These are phyloP conservation scores for Leishmania amazonensis DNA, from an alignment of 208 protist genomes.

Conservation along the genomic window DNA sequence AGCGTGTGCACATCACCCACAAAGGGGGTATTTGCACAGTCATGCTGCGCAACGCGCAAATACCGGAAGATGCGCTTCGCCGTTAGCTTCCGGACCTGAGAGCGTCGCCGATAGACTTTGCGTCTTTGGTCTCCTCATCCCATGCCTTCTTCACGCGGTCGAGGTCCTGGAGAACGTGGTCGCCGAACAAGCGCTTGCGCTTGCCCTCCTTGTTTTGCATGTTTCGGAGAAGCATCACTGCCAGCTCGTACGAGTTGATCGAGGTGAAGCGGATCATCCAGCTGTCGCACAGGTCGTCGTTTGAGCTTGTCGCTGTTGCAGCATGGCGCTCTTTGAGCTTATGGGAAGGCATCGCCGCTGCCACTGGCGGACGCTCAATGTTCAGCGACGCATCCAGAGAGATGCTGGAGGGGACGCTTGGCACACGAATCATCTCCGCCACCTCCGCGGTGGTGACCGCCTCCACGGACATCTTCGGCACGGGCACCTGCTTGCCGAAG, in stretches of 20 bases:
- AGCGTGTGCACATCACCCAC: background rate
- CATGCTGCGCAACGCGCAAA: background rate
- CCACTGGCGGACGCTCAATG: conserved; percentile 1
- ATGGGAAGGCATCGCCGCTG: background rate
- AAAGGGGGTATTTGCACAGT: background rate
- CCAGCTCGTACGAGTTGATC: conserved; percentile 25
- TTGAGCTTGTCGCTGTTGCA: background rate
- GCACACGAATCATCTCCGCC: conserved; percentile 2
- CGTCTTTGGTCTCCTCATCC: background rate
- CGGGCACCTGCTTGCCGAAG: conserved; percentile 16
- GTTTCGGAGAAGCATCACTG: conserved; percentile 14
- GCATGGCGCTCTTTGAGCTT: background rate
- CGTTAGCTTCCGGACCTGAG: no score
- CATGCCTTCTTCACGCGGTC: conserved; percentile 13
- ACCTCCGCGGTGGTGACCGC: conserved; percentile 2
- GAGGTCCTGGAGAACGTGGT: conserved; percentile 11
- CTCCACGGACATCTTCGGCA: conserved; percentile 11
- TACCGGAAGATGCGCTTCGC: background rate
- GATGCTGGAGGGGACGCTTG: background rate
- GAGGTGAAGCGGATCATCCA: conserved; percentile 30
- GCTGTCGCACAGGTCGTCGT: conserved; percentile 12
- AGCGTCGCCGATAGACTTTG: background rate
- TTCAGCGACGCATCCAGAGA: conserved; percentile 3
- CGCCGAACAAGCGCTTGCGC: conserved; percentile 12
- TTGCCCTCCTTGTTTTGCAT: conserved; percentile 20